Conservation (phyloP, 108 stramenopile species). For the Chaetoceros muelleri region DNA sequence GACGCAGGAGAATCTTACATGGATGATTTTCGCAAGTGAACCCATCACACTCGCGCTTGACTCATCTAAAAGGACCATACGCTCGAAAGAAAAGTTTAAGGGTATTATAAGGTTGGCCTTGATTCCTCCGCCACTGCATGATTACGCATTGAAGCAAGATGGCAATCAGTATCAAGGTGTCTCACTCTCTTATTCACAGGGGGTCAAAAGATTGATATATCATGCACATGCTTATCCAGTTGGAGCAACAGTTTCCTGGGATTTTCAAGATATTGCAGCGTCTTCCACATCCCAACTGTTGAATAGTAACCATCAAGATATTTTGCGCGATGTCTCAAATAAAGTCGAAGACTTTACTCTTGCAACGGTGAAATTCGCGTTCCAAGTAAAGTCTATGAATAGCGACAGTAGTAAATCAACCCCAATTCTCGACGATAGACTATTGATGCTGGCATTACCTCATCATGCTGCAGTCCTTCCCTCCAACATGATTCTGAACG, state of each 20-base stretch:
- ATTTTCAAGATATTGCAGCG: conserved; percentile 18
- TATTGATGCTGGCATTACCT: conserved; percentile 79
- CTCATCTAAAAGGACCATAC: conserved; percentile 21
- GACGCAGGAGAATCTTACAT: conserved; percentile 48
- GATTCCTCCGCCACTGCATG: conserved; percentile 29
- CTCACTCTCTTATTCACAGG: conserved; percentile 37
- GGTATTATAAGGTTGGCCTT: conserved; percentile 66
- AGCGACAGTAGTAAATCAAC: conserved; percentile 10
- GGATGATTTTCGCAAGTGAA: conserved; percentile 76
- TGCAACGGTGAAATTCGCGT: conserved; percentile 53
- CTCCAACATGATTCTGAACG: conserved; percentile 20
- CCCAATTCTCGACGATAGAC: conserved; percentile 14
- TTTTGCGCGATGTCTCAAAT: neutral
- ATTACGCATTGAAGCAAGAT: conserved; percentile 1
- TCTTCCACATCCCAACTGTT: neutral
- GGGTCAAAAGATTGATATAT: conserved; percentile 62
- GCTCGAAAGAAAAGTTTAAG: conserved; percentile 24
- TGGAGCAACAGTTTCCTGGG: conserved; percentile 48
- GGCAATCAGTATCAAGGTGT: conserved; percentile 11
- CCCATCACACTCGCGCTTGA: conserved; percentile 52
- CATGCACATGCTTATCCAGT: conserved; percentile 70
- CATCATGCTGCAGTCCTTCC: conserved; percentile 64
- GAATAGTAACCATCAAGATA: neutral
- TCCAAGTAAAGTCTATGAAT: conserved; percentile 34
- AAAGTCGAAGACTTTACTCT: conserved; percentile 5